Evolutionary conservation across 495 filamentous ascomycete species (phyloP), one percentile per base, ranked within the genome.

Genomic region (Oleoguttula mirabilis): DNA sequence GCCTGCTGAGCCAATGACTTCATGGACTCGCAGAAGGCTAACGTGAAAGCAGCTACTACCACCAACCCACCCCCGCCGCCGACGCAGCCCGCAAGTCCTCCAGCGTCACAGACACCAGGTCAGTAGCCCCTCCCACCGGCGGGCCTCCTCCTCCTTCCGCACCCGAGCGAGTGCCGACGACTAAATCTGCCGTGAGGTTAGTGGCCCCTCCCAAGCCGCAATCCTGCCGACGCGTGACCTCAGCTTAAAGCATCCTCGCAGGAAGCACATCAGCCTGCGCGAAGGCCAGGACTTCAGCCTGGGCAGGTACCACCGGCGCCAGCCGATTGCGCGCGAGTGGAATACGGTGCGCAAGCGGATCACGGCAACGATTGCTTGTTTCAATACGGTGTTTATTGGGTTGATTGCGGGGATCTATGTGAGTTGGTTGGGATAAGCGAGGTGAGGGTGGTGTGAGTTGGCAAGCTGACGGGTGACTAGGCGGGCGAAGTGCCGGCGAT

Each of bases 401-500:
- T 60, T 80, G 12, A 65, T 84, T 15, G 62, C 82, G 44, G 82
- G 82, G 14, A 77, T 83, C 20, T 87, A 87, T 52, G 76, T 60
- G 47, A 53, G 62, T 55, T 10, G 4, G 35, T n/a, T n/a, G n/a
- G n/a, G n/a, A n/a, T n/a, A n/a, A n/a, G n/a, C n/a, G n/a, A n/a
- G n/a, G n/a, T n/a, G n/a, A n/a, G n/a, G n/a, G n/a, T n/a, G n/a
- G n/a, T n/a, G n/a, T n/a, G n/a, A n/a, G n/a, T n/a, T n/a, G n/a
- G n/a, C n/a, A n/a, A n/a, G n/a, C n/a, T n/a, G n/a, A n/a, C n/a
- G n/a, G n/a, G n/a, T n/a, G 41, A 31, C 20, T 11, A 66, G 62
- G 63, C 76, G 41, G 82, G 82, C 5, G 71, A 82, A 53, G 77
- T 81, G 4, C 77, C 79, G n/a, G 69, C 73, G 7, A 82, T 87